Percentiles rank a stretch among this genome's conserved stretches.
These are phyloP conservation scores for Myriangium duriaei DNA, from an alignment of 2,329 filamentous ascomycete species.

Conservation along the genomic window DNA sequence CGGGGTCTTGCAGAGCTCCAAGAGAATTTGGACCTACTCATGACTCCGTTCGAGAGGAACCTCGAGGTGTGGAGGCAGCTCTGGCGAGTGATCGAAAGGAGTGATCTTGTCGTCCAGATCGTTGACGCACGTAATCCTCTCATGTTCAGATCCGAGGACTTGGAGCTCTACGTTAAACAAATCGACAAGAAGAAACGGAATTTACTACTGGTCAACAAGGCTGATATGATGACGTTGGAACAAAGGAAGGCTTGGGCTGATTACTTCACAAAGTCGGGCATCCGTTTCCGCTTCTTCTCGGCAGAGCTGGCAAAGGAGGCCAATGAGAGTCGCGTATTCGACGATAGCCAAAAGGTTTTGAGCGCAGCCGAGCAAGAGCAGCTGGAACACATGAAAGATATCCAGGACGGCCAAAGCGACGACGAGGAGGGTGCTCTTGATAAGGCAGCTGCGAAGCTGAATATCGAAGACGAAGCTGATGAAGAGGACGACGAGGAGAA, in stretches of 20 bases:
- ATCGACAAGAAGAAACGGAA: conserved; percentile 83
- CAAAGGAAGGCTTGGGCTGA: conserved; percentile 78
- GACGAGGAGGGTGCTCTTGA: conserved; percentile 32
- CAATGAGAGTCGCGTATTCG: conserved; percentile 57
- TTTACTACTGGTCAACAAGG: conserved; percentile 89
- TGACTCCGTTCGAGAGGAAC: conserved; percentile 97
- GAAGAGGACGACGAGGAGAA: conserved; percentile 28
- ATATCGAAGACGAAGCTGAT: conserved; percentile 27
- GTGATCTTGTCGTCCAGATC: conserved; percentile 92
- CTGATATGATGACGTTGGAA: conserved; percentile 89
- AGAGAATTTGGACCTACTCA: conserved; percentile 83
- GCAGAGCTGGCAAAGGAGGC: conserved; percentile 80
- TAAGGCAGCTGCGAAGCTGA: conserved; percentile 32
- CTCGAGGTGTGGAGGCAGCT: conserved; percentile 95
- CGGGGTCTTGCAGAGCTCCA: conserved; percentile 83
- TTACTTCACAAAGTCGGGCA: conserved; percentile 67
- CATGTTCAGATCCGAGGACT: conserved; percentile 84
- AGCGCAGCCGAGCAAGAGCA: conserved; percentile 42
- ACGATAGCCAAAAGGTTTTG: too few species aligned
- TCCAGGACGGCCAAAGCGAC: conserved; percentile 24
- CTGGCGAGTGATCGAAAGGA: conserved; percentile 95
- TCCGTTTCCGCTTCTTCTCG: conserved; percentile 94
- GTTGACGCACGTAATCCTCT: conserved; percentile 93
- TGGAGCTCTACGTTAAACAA: conserved; percentile 89
- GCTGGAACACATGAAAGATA: conserved; percentile 38